Evolutionary conservation across 2,329 filamentous ascomycete species (phyloP), one percentile per base, ranked within the genome.

Genomic region (Diaporthe sp.): DNA sequence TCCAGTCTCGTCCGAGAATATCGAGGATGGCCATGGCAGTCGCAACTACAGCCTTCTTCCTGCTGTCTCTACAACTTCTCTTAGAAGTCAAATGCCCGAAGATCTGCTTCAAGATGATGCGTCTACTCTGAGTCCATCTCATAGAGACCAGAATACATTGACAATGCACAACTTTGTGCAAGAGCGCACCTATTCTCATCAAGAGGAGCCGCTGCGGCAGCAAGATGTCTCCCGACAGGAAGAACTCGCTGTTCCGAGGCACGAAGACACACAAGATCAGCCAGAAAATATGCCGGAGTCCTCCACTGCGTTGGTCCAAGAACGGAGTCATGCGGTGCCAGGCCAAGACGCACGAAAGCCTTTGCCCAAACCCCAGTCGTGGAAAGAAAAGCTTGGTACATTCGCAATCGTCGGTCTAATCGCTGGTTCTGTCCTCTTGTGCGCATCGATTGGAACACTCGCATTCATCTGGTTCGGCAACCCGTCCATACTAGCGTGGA

Each of bases 131-230:
- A 2, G 57, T 61, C n/a, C n/a, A 42, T 25, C 35, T 17, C 2
- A 12, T 13, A 42, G 6, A 13, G 57, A 61, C 10, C 57, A 19
- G 17, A 7, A 40, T n/a, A 9, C 13, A 12, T 40, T 2, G 35
- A 17, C 22, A 25, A 57, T 1, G 54, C 54, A 22, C 17, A 19
- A 3, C 7, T 57, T n/a, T 12, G 1, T 19, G 28, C 54, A 57
- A 57, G 54, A 57, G 35, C 4, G 1, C 54, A 10, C 17, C 0
- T 10, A 22, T 35, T 33, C 17, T 0, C 8, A 0, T 1, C 1
- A 1, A 57, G 54, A 35, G 4, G 30, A 57, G 17, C 54, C 30
- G 4, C 0, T 5, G 4, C 54, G 35, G 7, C 30, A 7, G 19
- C 30, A 57, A 35, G 30, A 57, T 57, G 0, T 4, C 28, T 33